Evolutionary conservation across 345 rosid species (phyloP).

Genomic region (Streptanthus diversifolius): DNA sequence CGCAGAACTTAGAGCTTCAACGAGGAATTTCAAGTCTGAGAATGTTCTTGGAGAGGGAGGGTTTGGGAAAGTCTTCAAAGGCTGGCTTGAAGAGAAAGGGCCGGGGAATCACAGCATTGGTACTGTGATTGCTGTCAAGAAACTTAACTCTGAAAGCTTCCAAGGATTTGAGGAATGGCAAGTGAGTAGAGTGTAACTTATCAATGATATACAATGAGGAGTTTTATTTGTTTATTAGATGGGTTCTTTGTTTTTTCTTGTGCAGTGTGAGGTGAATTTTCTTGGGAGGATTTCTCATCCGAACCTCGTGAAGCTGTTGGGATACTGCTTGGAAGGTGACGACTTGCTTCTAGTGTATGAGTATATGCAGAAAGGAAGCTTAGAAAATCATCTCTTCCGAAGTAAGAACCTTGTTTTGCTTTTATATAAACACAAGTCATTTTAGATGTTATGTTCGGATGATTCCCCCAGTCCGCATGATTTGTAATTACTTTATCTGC

Average conservation of each 20-base stretch:
- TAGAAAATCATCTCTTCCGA: conserved; percentile 91
- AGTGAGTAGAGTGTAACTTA: conserved; percentile 42
- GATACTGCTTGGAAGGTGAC: conserved; percentile 74
- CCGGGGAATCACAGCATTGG: conserved; percentile 54
- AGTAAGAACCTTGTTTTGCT: conserved; percentile 40
- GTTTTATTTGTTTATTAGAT: neutral
- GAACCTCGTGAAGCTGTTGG: conserved; percentile 74
- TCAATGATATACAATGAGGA: neutral
- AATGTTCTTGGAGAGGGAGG: conserved; percentile 91
- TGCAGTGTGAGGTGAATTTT: conserved; percentile 79
- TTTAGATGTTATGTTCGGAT: neutral
- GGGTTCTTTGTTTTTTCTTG: conserved; percentile 13
- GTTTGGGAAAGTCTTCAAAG: conserved; percentile 89
- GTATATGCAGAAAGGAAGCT: conserved; percentile 91
- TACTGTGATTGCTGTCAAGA: conserved; percentile 78
- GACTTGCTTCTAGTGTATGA: conserved; percentile 87
- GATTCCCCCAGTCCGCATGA: neutral
- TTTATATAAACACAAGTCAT: neutral
- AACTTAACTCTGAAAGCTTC: conserved; percentile 70
- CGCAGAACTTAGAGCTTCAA: conserved; percentile 62
- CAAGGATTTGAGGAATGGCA: conserved; percentile 96
- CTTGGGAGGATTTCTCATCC: conserved; percentile 88
- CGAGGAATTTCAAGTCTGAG: conserved; percentile 68
- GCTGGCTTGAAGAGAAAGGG: conserved; percentile 76
- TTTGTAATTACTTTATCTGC: neutral